These are phyloP conservation scores for Aspergillus alliaceus DNA, from an alignment of 2,329 filamentous ascomycete species.

Conservation along the genomic window DNA sequence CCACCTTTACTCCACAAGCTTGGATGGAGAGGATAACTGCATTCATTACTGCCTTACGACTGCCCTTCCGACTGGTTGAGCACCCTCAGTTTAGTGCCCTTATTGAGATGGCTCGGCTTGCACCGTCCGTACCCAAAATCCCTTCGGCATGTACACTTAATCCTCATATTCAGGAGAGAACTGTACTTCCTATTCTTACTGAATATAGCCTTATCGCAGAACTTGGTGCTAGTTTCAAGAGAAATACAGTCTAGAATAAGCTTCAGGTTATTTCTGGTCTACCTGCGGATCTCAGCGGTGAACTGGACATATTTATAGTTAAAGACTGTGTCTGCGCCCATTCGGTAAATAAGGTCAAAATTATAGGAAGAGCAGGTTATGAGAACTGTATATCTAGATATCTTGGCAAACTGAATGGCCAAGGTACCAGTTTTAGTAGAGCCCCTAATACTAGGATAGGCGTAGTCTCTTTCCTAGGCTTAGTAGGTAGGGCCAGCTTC, in stretches of 20 bases:
- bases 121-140: too few species aligned
- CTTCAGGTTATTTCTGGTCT: conserved; percentile 31
- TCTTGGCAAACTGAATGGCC: conserved; percentile 41
- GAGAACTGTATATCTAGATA: conserved; percentile 32
- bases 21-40: too few species aligned
- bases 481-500: conserved; percentile 25
- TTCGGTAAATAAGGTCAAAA: conserved; percentile 30
- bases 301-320: conserved; percentile 28
- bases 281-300: conserved; percentile 28
- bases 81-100: too few species aligned
- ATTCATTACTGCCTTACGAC: too few species aligned
- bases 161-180: conserved; percentile 21
- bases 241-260: conserved; percentile 37
- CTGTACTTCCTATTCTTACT: conserved; percentile 29
- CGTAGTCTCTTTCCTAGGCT: conserved; percentile 15
- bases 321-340: conserved; percentile 35
- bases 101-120: too few species aligned
- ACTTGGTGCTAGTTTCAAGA: conserved; percentile 22
- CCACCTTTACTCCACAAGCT: too few species aligned
- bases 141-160: conserved; percentile 26
- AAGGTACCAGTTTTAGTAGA: conserved; percentile 37
- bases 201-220: conserved; percentile 34
- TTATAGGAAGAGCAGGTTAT: conserved; percentile 36
- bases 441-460: conserved; percentile 39
- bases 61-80: too few species aligned